A percentile compares a stretch with the other conserved stretches of the same genome.
Evolutionary conservation across 306 rosid genomes (phyloP).

Genomic region (Vicia faba): DNA sequence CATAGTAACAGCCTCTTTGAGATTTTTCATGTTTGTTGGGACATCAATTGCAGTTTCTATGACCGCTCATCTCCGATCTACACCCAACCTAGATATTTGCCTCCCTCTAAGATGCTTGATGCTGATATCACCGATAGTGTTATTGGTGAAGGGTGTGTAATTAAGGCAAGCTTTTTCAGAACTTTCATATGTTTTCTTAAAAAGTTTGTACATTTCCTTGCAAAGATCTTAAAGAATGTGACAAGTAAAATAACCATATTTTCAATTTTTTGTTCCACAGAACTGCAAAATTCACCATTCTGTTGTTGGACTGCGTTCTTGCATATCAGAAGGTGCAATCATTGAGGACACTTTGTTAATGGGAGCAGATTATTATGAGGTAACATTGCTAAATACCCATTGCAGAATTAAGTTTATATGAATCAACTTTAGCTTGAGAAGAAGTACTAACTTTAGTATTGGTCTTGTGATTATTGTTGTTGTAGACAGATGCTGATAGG

Average conservation of each 20-base stretch:
- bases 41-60: slow-evolving; percentile 67
- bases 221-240: slow-evolving; percentile 4
- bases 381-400: too few relatives aligned
- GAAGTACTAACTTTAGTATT: too few relatives aligned
- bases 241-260: slow-evolving; percentile 29
- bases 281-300: slow-evolving; percentile 98
- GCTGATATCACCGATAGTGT: slow-evolving; percentile 98
- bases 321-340: slow-evolving; percentile 96
- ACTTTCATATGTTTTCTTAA: too few relatives aligned
- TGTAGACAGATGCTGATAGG: too few relatives aligned
- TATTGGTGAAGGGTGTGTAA: slow-evolving; percentile 98
- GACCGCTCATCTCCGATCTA: slow-evolving; percentile 98
- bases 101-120: slow-evolving; percentile 98
- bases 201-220: too few relatives aligned
- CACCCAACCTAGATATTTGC: slow-evolving; percentile 95
- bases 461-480: too few relatives aligned
- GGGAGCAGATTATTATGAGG: too few relatives aligned
- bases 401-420: too few relatives aligned
- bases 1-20: slow-evolving; percentile 12
- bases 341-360: too few relatives aligned
- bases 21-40: slow-evolving; percentile 20
- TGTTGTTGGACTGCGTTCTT: slow-evolving; percentile 91
- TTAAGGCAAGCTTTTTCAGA: too few relatives aligned
- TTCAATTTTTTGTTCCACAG: slow-evolving; percentile 46
- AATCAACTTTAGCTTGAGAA: too few relatives aligned